Base-by-base conservation (phyloP, 148 eudicot genomes). In the Cornus kousa region DNA sequence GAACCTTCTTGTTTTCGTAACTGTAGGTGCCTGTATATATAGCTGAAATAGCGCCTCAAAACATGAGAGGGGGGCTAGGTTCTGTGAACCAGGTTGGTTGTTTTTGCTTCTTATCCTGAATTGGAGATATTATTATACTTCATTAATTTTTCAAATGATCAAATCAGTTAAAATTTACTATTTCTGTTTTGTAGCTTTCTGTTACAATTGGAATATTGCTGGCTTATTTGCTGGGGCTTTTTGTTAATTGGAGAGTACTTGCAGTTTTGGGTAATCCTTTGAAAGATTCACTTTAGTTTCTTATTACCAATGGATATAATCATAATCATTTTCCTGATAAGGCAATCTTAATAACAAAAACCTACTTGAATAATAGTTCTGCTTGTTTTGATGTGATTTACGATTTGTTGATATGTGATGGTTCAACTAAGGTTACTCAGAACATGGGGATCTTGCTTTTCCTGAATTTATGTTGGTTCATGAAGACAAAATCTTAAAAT, bases 31-130 rank as follows among this genome's bases (percentile, higher is more conserved):
- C 99, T 12, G 97, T 96, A 70, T 96, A 96, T 86, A 96, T 96
- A 79, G 97, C 98, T 67, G 99, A 96, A 86, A 93, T 96, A 72
- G 87, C 99, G 37, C 99, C 99, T 68, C 97, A 93, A 87, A 91
- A 86, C 85, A 37, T 95, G 89, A 92, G 99, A 81, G 99, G 99
- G 33, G 91, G 89, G 48, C 88, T 95, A 85, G 99, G 99, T 73
- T 87, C 98, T n/a, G 94, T 93, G 59, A 93, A 96, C 80, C 99
- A 96, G 98, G 99, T 95, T 82, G 71, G 71, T 57, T 37, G 6
- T 59, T 12, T 53, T 53, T 14, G 59, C 19, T 53, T 14, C 50
- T 20, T 73, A 33, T 64, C 35, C 9, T n/a, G 39, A 77, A 23
- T n/a, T 32, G 5, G 20, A 48, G 60, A 7, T 77, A 23, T 68